Evolutionary conservation across 169 alveolate genomes (phyloP).

Genomic region (Cryptosporidium bovis): DNA sequence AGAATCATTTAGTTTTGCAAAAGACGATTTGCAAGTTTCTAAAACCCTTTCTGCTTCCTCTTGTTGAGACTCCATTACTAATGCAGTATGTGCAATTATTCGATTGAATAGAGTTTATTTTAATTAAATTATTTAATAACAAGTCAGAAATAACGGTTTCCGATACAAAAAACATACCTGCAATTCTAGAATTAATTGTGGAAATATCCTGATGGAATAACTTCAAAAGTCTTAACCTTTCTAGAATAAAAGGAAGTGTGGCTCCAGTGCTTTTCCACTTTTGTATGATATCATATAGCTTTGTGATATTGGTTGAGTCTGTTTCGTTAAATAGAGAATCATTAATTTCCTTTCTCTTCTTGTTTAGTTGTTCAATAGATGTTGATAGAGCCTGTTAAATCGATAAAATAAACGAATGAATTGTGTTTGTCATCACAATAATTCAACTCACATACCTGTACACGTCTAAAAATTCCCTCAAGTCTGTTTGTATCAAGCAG

Average conservation of each 20-base stretch:
- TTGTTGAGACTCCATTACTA: conserved; percentile 73
- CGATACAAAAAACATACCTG: conserved; percentile 5
- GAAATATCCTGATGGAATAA: conserved; percentile 55
- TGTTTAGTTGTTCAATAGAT: conserved; percentile 64
- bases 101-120: not conserved
- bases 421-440: not conserved
- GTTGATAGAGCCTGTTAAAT: conserved; percentile 53
- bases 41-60: conserved; percentile 44
- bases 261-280: conserved; percentile 68
- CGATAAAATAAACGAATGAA: not conserved
- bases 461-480: conserved; percentile 78
- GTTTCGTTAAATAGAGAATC: conserved; percentile 62
- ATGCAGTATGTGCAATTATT: not conserved
- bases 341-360: conserved; percentile 61
- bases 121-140: too few relatives aligned
- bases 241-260: conserved; percentile 53
- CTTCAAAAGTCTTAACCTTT: conserved; percentile 49
- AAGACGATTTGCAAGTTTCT: conserved; percentile 47
- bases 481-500: conserved; percentile 78
- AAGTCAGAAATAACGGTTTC: not conserved
- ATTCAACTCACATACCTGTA: conserved; percentile 63
- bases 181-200: conserved; percentile 45
- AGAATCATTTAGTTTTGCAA: conserved; percentile 24
- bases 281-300: conserved; percentile 61
- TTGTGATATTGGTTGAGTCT: conserved; percentile 43